Evolutionary conservation across 2,329 filamentous ascomycete genomes (phyloP).

Genomic region (Pseudocercospora vitis): DNA sequence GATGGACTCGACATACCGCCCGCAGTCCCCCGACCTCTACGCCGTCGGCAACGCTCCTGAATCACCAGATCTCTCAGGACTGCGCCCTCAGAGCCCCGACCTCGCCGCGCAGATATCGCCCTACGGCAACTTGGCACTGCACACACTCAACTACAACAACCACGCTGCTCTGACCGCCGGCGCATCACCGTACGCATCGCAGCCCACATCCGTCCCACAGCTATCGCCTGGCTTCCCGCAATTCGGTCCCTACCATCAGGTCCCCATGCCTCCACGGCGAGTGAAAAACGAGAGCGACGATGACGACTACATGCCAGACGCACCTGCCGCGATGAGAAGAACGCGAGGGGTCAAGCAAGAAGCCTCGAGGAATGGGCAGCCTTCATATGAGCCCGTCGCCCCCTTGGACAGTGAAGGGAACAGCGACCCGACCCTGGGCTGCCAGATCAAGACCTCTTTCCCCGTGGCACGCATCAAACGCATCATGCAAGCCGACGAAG

Average conservation of each 20-base stretch:
- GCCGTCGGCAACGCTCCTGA: slow-evolving; percentile 27
- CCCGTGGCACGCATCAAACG: slow-evolving; percentile 96
- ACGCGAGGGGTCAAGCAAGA: slow-evolving; percentile 26
- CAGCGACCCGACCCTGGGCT: slow-evolving; percentile 43
- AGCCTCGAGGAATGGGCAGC: slow-evolving; percentile 16
- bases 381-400: slow-evolving; percentile 15
- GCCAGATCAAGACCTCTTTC: slow-evolving; percentile 91
- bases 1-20: slow-evolving; percentile 26
- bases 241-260: slow-evolving; percentile 18
- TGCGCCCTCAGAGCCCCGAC: slow-evolving; percentile 3
- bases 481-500: slow-evolving; percentile 99
- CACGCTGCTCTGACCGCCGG: slow-evolving; percentile 13
- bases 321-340: slow-evolving; percentile 23
- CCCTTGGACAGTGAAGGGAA: slow-evolving; percentile 24
- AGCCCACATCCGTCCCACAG: slow-evolving; percentile 29
- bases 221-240: slow-evolving; percentile 4
- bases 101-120: slow-evolving; percentile 4
- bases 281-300: slow-evolving; percentile 29
- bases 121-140: slow-evolving; percentile 18
- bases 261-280: slow-evolving; percentile 28
- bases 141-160: slow-evolving; percentile 20
- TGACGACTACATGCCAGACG: slow-evolving; percentile 37
- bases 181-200: slow-evolving; percentile 19
- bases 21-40: slow-evolving; percentile 28
- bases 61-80: slow-evolving; percentile 20